A percentile compares a stretch with the other conserved stretches of the same genome.
phyloP scores from a whole-genome alignment of 1,139 yeast genomes.

The Pichia inconspicua region DNA sequence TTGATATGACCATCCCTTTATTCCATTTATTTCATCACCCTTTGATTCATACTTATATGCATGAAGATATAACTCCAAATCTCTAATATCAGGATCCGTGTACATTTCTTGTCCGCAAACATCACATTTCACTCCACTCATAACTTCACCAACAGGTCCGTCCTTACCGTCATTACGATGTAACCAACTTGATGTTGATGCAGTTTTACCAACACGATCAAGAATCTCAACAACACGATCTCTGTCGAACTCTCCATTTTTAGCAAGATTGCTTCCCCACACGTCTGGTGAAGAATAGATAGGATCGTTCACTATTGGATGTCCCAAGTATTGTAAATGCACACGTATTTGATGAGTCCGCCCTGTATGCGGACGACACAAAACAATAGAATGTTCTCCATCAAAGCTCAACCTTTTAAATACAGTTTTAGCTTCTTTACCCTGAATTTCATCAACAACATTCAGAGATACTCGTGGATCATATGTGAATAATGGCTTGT shows the following conservation, averaged over 20 bases:
- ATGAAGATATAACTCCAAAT: conserved; percentile 82
- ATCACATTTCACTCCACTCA: conserved; percentile 56
- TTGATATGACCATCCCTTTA: conserved; percentile 56
- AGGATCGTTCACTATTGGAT: conserved; percentile 94
- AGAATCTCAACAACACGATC: conserved; percentile 37
- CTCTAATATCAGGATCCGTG: conserved; percentile 83
- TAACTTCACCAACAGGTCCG: conserved; percentile 29
- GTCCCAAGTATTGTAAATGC: conserved; percentile 78
- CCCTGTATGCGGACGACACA: conserved; percentile 83
- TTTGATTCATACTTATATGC: conserved; percentile 68
- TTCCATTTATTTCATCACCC: conserved; percentile 19
- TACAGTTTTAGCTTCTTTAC: conserved; percentile 54
- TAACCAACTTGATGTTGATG: conserved; percentile 62
- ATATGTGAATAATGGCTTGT: conserved; percentile 61
- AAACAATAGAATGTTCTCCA: conserved; percentile 59
- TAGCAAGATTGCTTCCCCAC: conserved; percentile 65
- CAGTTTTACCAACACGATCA: conserved; percentile 60
- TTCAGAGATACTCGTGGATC: conserved; percentile 78
- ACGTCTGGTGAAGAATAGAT: conserved; percentile 60
- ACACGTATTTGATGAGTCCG: conserved; percentile 93
- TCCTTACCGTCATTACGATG: conserved; percentile 30
- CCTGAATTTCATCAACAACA: conserved; percentile 51
- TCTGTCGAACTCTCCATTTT: conserved; percentile 42
- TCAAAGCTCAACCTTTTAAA: conserved; percentile 57
- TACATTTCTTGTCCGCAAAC: conserved; percentile 68